Evolutionary conservation across 495 filamentous ascomycete genomes (phyloP).

Genomic region (Cladorrhinum samala): DNA sequence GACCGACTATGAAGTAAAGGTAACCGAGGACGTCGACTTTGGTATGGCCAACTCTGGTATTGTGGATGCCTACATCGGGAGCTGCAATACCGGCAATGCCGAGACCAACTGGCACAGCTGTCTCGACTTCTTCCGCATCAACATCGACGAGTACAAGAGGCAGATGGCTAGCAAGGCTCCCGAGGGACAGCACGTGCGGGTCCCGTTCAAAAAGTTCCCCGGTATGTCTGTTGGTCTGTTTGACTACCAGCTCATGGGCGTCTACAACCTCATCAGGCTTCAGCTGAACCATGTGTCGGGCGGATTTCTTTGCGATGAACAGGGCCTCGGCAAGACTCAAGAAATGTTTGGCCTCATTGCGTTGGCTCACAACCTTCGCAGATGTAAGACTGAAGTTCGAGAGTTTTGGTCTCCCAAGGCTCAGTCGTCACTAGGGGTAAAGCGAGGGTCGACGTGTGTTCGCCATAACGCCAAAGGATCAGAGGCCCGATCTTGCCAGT

Average conservation of each 20-base stretch:
- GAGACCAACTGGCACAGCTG: slow-evolving; percentile 8
- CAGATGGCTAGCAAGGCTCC: background rate
- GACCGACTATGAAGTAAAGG: too few relatives aligned
- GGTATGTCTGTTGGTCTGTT: slow-evolving; percentile 21
- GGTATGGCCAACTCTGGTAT: slow-evolving; percentile 6
- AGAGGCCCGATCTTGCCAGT: slow-evolving; percentile 8
- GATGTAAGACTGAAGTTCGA: slow-evolving; percentile 15
- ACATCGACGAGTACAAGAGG: slow-evolving; percentile 6
- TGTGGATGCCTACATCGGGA: slow-evolving; percentile 21
- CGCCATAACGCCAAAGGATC: slow-evolving; percentile 4
- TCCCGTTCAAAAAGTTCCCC: slow-evolving; percentile 19
- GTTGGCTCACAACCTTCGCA: slow-evolving; percentile 11
- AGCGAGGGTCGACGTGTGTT: background rate
- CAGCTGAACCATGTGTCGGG: slow-evolving; percentile 14
- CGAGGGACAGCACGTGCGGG: slow-evolving; percentile 7
- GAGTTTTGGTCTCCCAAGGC: slow-evolving; percentile 1
- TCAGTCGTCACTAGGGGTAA: too few relatives aligned
- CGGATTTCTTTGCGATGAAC: slow-evolving; percentile 23
- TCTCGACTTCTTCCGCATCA: slow-evolving; percentile 17
- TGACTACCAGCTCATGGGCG: slow-evolving; percentile 26
- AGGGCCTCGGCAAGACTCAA: slow-evolving; percentile 26
- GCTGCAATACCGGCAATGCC: slow-evolving; percentile 18
- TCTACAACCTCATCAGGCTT: slow-evolving; percentile 16
- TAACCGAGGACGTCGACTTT: slow-evolving; percentile 18
- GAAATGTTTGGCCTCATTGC: slow-evolving; percentile 22